Evolutionary conservation across 1,284 basidiomycete genomes (phyloP), one percentile per base, ranked within the genome.

Genomic region (Pseudozyma sp.): DNA sequence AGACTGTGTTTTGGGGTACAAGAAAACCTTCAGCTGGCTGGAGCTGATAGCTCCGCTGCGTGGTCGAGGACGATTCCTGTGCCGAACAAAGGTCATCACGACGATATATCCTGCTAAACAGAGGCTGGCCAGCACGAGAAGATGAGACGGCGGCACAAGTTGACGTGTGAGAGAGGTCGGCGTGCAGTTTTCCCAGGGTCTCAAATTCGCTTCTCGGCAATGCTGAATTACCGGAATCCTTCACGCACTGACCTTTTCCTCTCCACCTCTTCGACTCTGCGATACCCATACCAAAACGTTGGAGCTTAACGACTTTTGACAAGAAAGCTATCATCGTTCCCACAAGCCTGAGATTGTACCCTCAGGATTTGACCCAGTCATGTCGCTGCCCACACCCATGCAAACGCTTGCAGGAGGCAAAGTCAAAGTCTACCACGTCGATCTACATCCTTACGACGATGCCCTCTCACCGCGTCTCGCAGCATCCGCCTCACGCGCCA

Each of bases 371-470:
- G 24, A 24, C 24, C 24, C 24, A 45, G 44, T 5, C n/a, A 61
- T 61, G 52, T 6, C 39, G 11, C 49, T 47, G 8, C 54, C 59
- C 6, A 42, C 29, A 16, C 66, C 54, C 5, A 58, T 50, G 14
- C 59, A 47, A 8, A 40, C 39, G 4, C 55, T 68, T 3, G 66
- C 59, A 5, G 47, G 48, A 7, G 66, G 66, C 60, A 63, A 68
- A 52, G 60, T 68, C 29, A 68, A 68, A 34, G 44, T 68, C 7
- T 68, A 54, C 31, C 60, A 58, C 34, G 60, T 68, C 29, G 24
- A 44, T 7, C 55, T 68, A 5, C 9, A 24, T 6, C 8, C 33
- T 7, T 68, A 54, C 49, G 64, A 67, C 37, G 64, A 67, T 45
- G 37, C 64, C 0, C 17, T 45, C 34, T 67, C 64, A 5, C 57